Conservation (phyloP, 495 filamentous ascomycete genomes). For the Penicillium macrosclerotiorum region DNA sequence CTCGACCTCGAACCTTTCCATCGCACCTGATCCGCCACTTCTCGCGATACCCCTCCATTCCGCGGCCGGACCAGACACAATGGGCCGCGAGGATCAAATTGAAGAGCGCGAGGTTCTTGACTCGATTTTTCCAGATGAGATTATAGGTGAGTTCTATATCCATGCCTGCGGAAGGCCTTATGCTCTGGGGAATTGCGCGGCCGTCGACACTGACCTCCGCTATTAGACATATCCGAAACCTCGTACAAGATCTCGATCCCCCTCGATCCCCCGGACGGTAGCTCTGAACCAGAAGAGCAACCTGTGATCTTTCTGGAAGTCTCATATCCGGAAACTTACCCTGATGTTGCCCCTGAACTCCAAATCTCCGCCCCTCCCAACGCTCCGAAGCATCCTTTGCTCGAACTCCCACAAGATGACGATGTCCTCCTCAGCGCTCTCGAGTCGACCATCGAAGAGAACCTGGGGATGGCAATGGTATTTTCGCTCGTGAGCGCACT, state of each 20-base stretch:
- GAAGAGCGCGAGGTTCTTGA: slow-evolving; percentile 97
- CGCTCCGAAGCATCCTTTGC: slow-evolving; percentile 59
- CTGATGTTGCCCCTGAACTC: slow-evolving; percentile 77
- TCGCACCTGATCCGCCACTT: slow-evolving; percentile 2
- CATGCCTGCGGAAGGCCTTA: background rate
- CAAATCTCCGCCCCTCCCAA: slow-evolving; percentile 71
- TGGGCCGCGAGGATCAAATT: slow-evolving; percentile 91
- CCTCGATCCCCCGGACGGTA: slow-evolving; percentile 68
- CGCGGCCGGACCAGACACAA: slow-evolving; percentile 46
- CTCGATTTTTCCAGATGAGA: slow-evolving; percentile 97
- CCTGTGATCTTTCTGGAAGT: slow-evolving; percentile 73
- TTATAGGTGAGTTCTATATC: slow-evolving; percentile 62
- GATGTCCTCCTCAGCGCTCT: slow-evolving; percentile 65
- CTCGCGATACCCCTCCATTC: slow-evolving; percentile 34
- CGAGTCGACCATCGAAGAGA: slow-evolving; percentile 74
- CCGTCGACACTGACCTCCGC: slow-evolving; percentile 6
- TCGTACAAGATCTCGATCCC: slow-evolving; percentile 80
- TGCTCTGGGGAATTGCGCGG: background rate
- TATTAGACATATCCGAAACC: slow-evolving; percentile 76
- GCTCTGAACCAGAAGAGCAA: slow-evolving; percentile 49
- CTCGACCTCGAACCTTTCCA: background rate
- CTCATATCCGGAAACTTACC: slow-evolving; percentile 81
- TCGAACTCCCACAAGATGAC: slow-evolving; percentile 68
- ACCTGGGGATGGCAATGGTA: slow-evolving; percentile 96
- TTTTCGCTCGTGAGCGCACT: slow-evolving; percentile 84